Percentiles rank a stretch among this genome's conserved stretches.
phyloP scores from a whole-genome alignment of 805 yeast genomes.

The Metschnikowia henanensis region DNA sequence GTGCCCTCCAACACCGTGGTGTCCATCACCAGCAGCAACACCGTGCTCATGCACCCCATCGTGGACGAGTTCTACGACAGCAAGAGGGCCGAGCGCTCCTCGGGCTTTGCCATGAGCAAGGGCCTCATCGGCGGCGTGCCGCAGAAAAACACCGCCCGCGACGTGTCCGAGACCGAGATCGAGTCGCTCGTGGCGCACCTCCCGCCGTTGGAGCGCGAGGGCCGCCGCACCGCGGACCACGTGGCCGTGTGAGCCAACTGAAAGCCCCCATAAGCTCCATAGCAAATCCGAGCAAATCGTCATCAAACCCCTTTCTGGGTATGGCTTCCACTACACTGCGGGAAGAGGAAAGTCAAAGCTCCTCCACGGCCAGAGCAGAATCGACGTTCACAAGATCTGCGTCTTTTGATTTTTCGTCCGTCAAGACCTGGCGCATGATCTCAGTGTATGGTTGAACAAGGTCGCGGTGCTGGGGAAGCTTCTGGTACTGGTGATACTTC shows the following conservation, averaged over 20 bases:
- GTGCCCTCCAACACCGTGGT: constrained; percentile 90
- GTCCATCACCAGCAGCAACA: constrained; percentile 74
- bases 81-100: constrained; percentile 66
- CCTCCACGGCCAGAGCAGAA: constrained; percentile 42
- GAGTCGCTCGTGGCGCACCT: constrained; percentile 24
- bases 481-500: too few species aligned
- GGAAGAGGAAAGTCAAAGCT: constrained; percentile 43
- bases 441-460: constrained; percentile 40
- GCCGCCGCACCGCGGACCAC: constrained; percentile 24
- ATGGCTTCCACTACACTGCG: constrained; percentile 21
- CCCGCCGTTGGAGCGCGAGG: constrained; percentile 40
- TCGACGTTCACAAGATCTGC: constrained; percentile 15
- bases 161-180: constrained; percentile 6
- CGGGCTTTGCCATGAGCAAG: constrained; percentile 82
- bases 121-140: constrained; percentile 95
- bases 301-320: constrained; percentile 12
- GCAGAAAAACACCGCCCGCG: constrained; percentile 36
- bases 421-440: constrained; percentile 32
- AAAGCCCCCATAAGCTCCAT: constrained; percentile 24
- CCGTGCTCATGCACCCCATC: constrained; percentile 89
- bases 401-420: constrained; percentile 39
- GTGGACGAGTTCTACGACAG: constrained; percentile 83
- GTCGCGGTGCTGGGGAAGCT: constrained; percentile 34
- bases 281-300: constrained; percentile 27
- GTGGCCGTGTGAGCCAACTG: constrained; percentile 1